Evolutionary conservation across 225 moss, liverwort and hornwort genomes (phyloP).

Genomic region (Anthoceros angustus): DNA sequence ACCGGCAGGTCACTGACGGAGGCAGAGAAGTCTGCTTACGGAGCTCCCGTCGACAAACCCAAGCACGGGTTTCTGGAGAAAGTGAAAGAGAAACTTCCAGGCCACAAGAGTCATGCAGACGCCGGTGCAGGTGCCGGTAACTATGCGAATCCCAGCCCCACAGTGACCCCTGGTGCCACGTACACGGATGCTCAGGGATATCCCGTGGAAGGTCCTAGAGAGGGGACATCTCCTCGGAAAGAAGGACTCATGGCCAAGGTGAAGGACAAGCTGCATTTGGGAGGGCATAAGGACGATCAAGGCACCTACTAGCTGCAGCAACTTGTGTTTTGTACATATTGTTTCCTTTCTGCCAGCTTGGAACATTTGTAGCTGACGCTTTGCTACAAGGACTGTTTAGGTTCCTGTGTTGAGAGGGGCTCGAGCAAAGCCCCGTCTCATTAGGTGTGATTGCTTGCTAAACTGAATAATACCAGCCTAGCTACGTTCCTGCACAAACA

Average conservation of each 20-base stretch:
- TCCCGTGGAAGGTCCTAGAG: not conserved
- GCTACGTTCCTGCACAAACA: too few species aligned
- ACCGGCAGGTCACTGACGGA: not conserved
- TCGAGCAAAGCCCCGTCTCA: too few species aligned
- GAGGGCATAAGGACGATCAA: not conserved
- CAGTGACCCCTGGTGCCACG: not conserved
- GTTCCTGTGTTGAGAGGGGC: too few species aligned
- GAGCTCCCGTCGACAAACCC: not conserved
- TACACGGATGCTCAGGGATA: not conserved
- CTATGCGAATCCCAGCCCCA: not conserved
- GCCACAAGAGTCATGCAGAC: not conserved
- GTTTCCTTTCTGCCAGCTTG: too few species aligned
- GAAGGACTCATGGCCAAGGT: not conserved
- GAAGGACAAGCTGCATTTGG: not conserved
- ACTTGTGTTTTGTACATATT: too few species aligned
- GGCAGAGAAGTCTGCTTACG: not conserved
- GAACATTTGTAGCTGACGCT: too few species aligned
- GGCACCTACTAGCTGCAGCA: slow-evolving; percentile 2
- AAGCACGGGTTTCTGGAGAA: not conserved
- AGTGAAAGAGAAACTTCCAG: not conserved
- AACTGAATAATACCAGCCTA: too few species aligned
- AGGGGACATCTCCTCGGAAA: not conserved
- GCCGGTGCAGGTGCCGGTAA: not conserved
- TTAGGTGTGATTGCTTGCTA: too few species aligned
- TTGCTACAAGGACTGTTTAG: too few species aligned